Evolutionary conservation across 2,329 filamentous ascomycete species (phyloP).

Genomic region (Lasiodiplodia sp.): DNA sequence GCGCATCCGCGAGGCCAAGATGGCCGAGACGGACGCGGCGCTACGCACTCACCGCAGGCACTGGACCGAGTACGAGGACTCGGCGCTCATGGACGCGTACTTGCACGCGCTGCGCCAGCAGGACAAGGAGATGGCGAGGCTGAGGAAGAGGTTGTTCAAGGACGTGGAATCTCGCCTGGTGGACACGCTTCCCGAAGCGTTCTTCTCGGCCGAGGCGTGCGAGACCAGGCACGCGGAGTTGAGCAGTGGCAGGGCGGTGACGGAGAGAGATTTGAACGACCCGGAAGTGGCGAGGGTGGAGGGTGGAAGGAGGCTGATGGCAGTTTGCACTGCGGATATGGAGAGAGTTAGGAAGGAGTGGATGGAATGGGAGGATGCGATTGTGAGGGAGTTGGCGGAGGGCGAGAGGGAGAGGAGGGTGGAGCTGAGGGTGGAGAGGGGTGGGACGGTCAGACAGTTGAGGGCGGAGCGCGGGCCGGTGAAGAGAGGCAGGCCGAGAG

Average conservation of each 20-base stretch:
- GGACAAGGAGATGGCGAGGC: constrained; percentile 1
- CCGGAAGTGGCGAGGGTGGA: not conserved
- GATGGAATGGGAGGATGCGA: constrained; percentile 1
- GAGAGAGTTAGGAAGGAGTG: not conserved
- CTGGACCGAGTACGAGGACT: constrained; percentile 59
- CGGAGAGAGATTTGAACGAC: not conserved
- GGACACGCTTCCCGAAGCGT: not conserved
- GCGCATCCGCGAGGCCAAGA: constrained; percentile 54
- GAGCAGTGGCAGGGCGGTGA: not conserved
- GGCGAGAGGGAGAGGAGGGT: not conserved
- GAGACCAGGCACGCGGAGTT: constrained; percentile 2
- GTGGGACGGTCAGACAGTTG: not conserved
- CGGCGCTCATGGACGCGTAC: constrained; percentile 51
- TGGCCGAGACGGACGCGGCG: constrained; percentile 52
- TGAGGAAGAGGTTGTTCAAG: not conserved
- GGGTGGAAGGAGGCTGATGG: not conserved
- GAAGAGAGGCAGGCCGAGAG: not conserved
- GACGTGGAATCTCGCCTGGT: not conserved
- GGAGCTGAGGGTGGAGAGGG: not conserved
- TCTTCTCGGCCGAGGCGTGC: constrained; percentile 10
- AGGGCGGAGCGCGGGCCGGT: not conserved
- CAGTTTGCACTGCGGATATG: not conserved
- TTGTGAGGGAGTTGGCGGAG: not conserved
- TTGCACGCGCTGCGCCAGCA: constrained; percentile 51
- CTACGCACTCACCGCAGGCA: constrained; percentile 57